Evolutionary conservation across 2,329 filamentous ascomycete species (phyloP).

Genomic region (Hyphodiscus sp.): DNA sequence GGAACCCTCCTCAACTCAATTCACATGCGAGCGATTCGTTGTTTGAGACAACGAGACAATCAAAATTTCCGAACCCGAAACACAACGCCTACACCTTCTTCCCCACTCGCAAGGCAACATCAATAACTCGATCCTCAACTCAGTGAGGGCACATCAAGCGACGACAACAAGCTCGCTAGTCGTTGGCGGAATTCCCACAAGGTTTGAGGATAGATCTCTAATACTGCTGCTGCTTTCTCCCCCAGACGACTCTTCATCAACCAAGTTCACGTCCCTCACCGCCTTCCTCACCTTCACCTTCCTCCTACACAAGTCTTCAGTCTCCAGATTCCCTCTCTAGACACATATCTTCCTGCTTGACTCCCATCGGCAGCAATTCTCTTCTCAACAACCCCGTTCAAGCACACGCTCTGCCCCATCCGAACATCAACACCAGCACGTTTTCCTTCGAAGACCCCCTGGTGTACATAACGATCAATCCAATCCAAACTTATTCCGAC

Average conservation of each 20-base stretch:
- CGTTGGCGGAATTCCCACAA: slow-evolving; percentile 25
- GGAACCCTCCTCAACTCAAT: background rate
- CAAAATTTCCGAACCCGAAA: background rate
- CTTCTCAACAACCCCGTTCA: slow-evolving; percentile 29
- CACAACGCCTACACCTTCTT: background rate
- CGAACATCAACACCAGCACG: slow-evolving; percentile 66
- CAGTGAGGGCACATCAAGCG: slow-evolving; percentile 3
- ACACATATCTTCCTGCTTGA: slow-evolving; percentile 25
- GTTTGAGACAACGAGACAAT: slow-evolving; percentile 2
- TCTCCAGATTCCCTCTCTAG: slow-evolving; percentile 22
- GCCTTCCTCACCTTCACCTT: slow-evolving; percentile 25
- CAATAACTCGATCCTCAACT: slow-evolving; percentile 1
- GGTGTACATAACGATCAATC: slow-evolving; percentile 75
- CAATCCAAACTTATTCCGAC: slow-evolving; percentile 42
- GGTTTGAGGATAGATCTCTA: slow-evolving; percentile 33
- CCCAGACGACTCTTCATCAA: slow-evolving; percentile 24
- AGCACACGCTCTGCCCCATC: slow-evolving; percentile 29
- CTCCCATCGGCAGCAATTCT: slow-evolving; percentile 29
- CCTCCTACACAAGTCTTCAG: slow-evolving; percentile 15
- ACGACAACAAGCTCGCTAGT: slow-evolving; percentile 13
- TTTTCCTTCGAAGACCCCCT: slow-evolving; percentile 83
- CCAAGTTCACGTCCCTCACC: slow-evolving; percentile 26
- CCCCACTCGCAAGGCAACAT: background rate
- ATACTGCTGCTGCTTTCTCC: slow-evolving; percentile 28
- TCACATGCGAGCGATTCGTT: background rate